Evolutionary conservation across 2,329 filamentous ascomycete species (phyloP).

Genomic region (Colletotrichum karsti): DNA sequence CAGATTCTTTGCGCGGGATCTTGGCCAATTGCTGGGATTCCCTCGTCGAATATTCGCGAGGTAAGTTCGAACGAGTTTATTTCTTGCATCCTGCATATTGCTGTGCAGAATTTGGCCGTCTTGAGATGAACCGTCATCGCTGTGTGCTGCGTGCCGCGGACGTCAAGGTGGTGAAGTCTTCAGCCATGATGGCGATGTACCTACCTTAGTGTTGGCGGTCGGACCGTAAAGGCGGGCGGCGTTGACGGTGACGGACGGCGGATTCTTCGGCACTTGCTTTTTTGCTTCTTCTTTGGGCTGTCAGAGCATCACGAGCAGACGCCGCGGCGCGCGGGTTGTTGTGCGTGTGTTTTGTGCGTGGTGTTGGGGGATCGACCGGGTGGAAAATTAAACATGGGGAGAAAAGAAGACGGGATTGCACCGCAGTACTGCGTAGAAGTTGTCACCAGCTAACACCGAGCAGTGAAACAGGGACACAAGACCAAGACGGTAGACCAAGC

Average conservation of each 20-base stretch:
- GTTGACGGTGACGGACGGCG: neutral
- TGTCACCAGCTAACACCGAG: conserved; percentile 15
- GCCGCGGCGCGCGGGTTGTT: neutral
- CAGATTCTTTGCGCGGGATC: neutral
- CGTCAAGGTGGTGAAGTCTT: neutral
- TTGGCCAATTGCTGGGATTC: conserved; percentile 16
- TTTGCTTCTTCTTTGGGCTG: neutral
- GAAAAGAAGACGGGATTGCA: no score
- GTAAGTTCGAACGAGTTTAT: conserved; percentile 18
- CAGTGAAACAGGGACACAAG: conserved; percentile 23
- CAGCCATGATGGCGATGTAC: neutral
- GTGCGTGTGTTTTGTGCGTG: neutral
- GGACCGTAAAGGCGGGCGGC: neutral
- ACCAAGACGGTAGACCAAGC: neutral
- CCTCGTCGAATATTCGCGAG: conserved; percentile 6
- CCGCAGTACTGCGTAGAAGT: no score
- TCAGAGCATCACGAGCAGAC: neutral
- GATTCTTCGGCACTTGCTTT: neutral
- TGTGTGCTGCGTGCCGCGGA: neutral
- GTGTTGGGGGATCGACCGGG: conserved; percentile 20
- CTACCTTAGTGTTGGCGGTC: neutral
- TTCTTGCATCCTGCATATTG: conserved; percentile 7
- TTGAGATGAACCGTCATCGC: conserved; percentile 19
- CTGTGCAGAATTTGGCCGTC: neutral
- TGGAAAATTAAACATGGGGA: neutral